Conservation (phyloP, 2,329 filamentous ascomycete species). For the Aspergillus fumigatus region DNA sequence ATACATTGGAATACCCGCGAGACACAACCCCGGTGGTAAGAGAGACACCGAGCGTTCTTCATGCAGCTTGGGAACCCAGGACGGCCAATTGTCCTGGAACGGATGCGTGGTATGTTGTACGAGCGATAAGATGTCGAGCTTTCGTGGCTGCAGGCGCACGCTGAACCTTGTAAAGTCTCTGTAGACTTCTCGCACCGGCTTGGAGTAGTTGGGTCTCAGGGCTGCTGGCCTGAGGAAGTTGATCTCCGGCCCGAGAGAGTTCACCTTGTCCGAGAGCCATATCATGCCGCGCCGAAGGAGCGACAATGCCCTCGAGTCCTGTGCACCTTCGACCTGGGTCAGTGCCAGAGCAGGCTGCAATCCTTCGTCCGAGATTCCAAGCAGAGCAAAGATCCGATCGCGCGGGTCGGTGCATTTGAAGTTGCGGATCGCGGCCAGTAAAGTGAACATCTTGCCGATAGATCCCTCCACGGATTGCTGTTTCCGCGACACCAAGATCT, state of each 20-base stretch:
- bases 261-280: neutral
- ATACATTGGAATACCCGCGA: neutral
- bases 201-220: neutral
- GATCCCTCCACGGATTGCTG: neutral
- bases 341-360: neutral
- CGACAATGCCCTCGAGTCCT: neutral
- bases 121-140: neutral
- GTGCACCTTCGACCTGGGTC: neutral
- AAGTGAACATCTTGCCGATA: neutral
- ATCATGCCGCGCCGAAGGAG: neutral
- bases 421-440: neutral
- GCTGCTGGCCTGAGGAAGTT: neutral
- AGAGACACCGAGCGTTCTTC: neutral
- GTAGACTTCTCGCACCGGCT: neutral
- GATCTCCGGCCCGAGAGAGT: neutral
- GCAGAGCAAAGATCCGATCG: neutral
- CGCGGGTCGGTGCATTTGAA: neutral
- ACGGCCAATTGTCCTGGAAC: neutral
- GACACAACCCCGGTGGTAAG: neutral
- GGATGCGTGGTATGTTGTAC: neutral
- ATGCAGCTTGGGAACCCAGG: neutral
- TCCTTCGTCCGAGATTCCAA: neutral
- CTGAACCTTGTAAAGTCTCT: neutral
- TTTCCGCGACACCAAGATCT: neutral
- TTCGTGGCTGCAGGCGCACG: neutral